A percentile compares a stretch with the other conserved stretches of the same genome.
Evolutionary conservation across 164 flowering plant genomes (phyloP).

Genomic region (grape (Vitis vinifera)): DNA sequence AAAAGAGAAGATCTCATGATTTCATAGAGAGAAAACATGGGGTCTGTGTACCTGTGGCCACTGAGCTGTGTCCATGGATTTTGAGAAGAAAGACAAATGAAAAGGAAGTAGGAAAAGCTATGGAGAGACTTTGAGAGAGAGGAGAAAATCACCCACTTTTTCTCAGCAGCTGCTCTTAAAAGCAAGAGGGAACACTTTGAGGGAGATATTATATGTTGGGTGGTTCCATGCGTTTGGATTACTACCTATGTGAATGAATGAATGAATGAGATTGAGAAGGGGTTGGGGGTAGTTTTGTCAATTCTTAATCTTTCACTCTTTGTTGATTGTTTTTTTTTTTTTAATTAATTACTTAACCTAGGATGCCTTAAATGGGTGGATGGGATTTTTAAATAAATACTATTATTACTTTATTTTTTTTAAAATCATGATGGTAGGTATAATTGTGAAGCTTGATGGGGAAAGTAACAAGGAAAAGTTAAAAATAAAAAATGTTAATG

Average conservation of each 20-base stretch:
- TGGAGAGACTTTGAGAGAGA: slow-evolving; percentile 1
- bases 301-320: background rate
- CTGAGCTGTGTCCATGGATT: slow-evolving; percentile 50
- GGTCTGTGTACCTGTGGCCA: slow-evolving; percentile 48
- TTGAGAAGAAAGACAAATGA: slow-evolving; percentile 12
- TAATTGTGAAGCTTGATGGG: background rate
- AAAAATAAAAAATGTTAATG: too few species aligned
- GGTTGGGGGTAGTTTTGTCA: slow-evolving; percentile 14
- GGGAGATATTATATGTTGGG: slow-evolving; percentile 9
- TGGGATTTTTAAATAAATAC: background rate
- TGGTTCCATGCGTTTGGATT: slow-evolving; percentile 26
- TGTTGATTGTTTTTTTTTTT: background rate
- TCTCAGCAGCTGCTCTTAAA: slow-evolving; percentile 20
- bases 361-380: background rate
- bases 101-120: slow-evolving; percentile 13
- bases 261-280: slow-evolving; percentile 1
- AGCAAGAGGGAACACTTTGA: slow-evolving; percentile 6
- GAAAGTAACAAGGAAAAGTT: too few species aligned
- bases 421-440: too few species aligned
- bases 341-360: background rate
- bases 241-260: slow-evolving; percentile 15
- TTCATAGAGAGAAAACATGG: slow-evolving; percentile 18
- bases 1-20: slow-evolving; percentile 16
- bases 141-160: slow-evolving; percentile 22
- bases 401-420: too few species aligned